phyloP scores from a whole-genome alignment of 2,329 filamentous ascomycete species.

The Apiospora saccharicola region DNA sequence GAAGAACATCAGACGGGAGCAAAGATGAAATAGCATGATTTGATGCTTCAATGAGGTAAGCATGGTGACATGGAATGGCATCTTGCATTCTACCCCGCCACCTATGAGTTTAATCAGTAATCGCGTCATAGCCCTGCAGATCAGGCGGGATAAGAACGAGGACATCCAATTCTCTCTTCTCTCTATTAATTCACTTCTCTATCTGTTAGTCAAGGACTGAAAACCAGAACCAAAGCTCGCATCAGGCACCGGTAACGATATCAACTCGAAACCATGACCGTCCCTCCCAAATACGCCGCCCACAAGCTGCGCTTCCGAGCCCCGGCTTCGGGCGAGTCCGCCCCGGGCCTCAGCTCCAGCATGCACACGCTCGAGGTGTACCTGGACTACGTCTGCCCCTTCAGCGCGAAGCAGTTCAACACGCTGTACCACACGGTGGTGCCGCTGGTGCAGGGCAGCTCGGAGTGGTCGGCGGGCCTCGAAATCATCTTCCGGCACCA shows the following conservation, averaged over 20 bases:
- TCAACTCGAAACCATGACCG: constrained; percentile 63
- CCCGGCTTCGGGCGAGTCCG: constrained; percentile 40
- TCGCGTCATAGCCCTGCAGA: constrained; percentile 1
- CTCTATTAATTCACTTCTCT: too few relatives aligned
- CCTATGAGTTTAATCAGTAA: not conserved
- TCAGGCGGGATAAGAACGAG: not conserved
- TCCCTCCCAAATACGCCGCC: constrained; percentile 79
- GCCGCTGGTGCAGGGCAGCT: constrained; percentile 69
- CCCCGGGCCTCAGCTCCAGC: constrained; percentile 50
- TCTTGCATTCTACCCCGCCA: constrained; percentile 11
- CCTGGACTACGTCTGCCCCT: constrained; percentile 91
- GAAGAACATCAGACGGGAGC: not conserved
- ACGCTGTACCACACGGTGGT: constrained; percentile 74
- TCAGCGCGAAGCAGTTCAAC: constrained; percentile 73
- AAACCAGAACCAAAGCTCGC: not conserved
- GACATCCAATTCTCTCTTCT: not conserved
- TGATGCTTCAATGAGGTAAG: not conserved
- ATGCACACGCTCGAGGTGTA: constrained; percentile 71
- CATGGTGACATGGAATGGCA: constrained; percentile 1
- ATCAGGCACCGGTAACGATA: not conserved
- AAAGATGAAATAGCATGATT: not conserved
- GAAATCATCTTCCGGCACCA: constrained; percentile 89
- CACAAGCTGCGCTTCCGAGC: constrained; percentile 66
- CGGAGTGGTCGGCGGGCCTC: constrained; percentile 62
- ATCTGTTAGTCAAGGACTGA: not conserved